Evolutionary conservation across 495 filamentous ascomycete species (phyloP), one percentile per base, ranked within the genome.

Genomic region (Elaphomyces granulatus): DNA sequence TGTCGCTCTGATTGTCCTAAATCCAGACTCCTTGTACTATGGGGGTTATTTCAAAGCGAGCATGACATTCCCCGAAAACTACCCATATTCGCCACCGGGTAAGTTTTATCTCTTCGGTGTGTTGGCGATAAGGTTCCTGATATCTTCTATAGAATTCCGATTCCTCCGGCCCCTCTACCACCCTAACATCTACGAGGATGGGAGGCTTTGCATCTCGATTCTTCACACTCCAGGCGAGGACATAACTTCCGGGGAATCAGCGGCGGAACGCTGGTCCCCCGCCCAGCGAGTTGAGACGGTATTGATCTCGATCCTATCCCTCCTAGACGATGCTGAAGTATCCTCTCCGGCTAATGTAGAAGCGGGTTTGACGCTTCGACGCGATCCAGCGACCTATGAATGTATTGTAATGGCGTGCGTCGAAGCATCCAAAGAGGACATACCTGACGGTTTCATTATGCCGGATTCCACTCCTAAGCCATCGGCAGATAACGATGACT

Each of bases 331-430:
- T 53, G 83, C 90, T 10, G 90, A 98, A 54, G 80, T 88, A 46
- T 83, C 75, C 42, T 93, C 84, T 3, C 84, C 90, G 0, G 90
- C 90, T 41, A 96, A 98, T 49, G 90, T 96, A 36, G 88, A 96
- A 49, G 90, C 90, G 8, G 74, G 81, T 19, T 80, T 94, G 9
- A 72, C 87, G 71, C 73, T 93, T 36, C 75, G 90, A 39, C 82
- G 83, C 41, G 54, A 80, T 16, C 72, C 73, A 3, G 64, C 68
- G 6, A 47, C 54, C 17, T 98, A 87, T 63, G 80, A 82, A 54
- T 54, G 62, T 36, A 71, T 64, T 45, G 87, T 88, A 2, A 65
- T 63, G 40, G 67, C 70, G 23, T 74, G 83, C 34, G 81, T 88
- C 2, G 79, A 87, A 49, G 55, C 50, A 18, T 84, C 80, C 7